Evolutionary conservation across 2,329 filamentous ascomycete genomes (phyloP), one percentile per base, ranked within the genome.

Genomic region (Aquanectria penicillioides): DNA sequence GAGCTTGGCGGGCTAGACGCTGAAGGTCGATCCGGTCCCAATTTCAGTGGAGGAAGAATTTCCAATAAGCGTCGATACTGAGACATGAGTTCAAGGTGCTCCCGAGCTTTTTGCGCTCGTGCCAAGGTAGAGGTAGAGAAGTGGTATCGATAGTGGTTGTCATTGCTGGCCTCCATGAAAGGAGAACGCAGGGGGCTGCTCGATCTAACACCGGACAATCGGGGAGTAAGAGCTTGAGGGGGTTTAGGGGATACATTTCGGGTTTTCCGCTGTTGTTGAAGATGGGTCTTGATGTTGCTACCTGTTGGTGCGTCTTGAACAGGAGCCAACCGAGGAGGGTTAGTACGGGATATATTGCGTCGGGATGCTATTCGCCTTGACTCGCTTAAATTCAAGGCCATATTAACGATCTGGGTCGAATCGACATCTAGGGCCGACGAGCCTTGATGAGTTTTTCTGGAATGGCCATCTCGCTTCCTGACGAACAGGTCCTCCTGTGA

Each of bases 381-480:
- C 75, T 97, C 93, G 78, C 91, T 97, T 46, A 98, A 77, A 64
- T 90, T 95, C 67, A 98, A 78, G 2, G 94, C 94, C 85, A 98
- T 91, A 70, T 93, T 93, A 36, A 98, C 93, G 63, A 98, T 96
- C 74, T 97, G 92, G 4, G 90, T 87, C 7, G 94, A 90, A 70
- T 97, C 94, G 59, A 90, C 83, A 68, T 93, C 87, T 17, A 91
- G 73, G 5, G 74, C 67, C 12, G 72, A 43, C 6, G 59, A 48
- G 20, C 49, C 58, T 13, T 62, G 60, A 22, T 67, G 70, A 2
- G 60, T 20, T 49, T 53, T 62, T 38, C 59, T 59, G 12, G 59
- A 59, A 34, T 59, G 58, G 20, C 62, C 66, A 25, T 65, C 61
- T 37, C 67, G 61, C 29, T 65, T 71, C 43, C 59, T 61, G 13